Evolutionary conservation across 2,329 filamentous ascomycete species (phyloP), one percentile per base, ranked within the genome.

Genomic region (Phialemoniopsis sp.): DNA sequence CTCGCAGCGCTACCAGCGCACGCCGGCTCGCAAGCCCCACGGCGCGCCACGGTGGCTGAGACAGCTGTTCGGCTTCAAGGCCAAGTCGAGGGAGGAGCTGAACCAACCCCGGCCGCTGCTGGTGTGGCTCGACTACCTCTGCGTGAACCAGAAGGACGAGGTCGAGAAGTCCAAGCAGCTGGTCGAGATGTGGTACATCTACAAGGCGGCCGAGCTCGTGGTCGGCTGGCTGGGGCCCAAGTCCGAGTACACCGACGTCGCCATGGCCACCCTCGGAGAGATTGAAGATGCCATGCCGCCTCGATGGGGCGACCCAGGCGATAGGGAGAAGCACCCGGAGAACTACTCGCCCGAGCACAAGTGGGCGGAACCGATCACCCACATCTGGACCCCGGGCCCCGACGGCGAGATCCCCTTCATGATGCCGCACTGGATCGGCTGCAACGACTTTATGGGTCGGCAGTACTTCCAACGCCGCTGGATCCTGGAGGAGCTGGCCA

Each of bases 401-500:
- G 40, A 54, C 16, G 52, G 50, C 33, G 44, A 26, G 21, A 26
- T 26, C 21, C 21, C 21, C 21, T 26, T 26, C 21, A 26, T 26
- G 21, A 26, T 26, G 31, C 50, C 51, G 8, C 45, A 48, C 10
- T 52, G 48, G 29, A 30, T 50, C 3, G 52, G 51, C 42, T 45
- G 48, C 40, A 41, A 46, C 8, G 55, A 56, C 32, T 60, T 63
- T 32, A 44, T 61, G 30, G 47, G 41, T 26, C 50, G 60, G 5
- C 50, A 53, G 3, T 61, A 58, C 38, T 63, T 63, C 37, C 54
- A 58, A 21, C 57, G 60, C 7, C 54, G 52, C 2, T 63, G 60
- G 60, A 62, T 63, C 34, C 47, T 63, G 2, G 60, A 60, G 34
- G 60, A 63, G 43, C 51, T 64, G 29, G 48, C 58, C 29, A 47